A percentile compares a stretch with the other conserved stretches of the same genome.
These are phyloP conservation scores for Mycena rebaudengoi DNA, from an alignment of 768 basidiomycete species.

Conservation along the genomic window DNA sequence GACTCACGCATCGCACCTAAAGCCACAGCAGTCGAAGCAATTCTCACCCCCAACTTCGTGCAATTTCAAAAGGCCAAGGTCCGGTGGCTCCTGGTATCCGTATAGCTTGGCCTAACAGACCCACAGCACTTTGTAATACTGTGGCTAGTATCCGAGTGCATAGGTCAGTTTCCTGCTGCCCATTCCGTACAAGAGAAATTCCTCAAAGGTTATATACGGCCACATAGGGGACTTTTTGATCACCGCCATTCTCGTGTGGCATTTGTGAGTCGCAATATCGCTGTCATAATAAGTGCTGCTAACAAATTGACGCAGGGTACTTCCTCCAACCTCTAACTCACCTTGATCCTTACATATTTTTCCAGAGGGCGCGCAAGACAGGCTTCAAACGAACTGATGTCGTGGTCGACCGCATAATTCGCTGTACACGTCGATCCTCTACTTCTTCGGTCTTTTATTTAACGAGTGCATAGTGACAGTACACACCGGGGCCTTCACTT, in stretches of 20 bases:
- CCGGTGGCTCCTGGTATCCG: no score
- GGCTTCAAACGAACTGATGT: background rate
- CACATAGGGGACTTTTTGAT: background rate
- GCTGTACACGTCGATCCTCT: background rate
- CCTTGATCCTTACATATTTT: background rate
- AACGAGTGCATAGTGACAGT: background rate
- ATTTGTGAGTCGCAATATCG: background rate
- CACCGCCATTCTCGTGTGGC: background rate
- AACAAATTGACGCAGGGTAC: background rate
- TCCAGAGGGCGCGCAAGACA: background rate
- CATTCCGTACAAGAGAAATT: no score
- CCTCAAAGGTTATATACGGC: no score
- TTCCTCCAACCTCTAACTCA: background rate
- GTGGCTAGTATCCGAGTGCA: background rate
- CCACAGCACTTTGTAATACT: background rate
- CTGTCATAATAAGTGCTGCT: background rate
- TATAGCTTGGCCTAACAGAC: background rate
- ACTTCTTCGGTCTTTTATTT: background rate
- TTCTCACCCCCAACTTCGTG: background rate
- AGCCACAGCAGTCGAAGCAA: background rate
- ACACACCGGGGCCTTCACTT: background rate
- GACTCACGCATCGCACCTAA: background rate
- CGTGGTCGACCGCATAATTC: conserved; percentile 4
- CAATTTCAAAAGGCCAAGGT: background rate
- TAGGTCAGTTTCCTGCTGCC: no score